Percentiles rank a stretch among this genome's conserved stretches.
Evolutionary conservation across 345 rosid genomes (phyloP).

Genomic region (Salix arbutifolia): DNA sequence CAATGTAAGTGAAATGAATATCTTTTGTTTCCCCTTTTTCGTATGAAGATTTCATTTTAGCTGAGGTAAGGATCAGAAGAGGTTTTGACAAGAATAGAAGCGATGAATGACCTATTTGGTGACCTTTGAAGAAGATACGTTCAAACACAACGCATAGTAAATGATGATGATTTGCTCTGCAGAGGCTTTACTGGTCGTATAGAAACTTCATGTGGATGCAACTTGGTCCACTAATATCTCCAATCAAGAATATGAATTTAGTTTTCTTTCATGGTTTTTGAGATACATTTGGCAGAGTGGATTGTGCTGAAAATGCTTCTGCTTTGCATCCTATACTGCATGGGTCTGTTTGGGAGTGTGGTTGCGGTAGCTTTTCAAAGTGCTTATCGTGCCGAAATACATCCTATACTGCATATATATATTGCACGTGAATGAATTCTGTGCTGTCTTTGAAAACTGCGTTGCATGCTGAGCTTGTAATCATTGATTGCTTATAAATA

Average conservation of each 20-base stretch:
- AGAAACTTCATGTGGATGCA: not conserved
- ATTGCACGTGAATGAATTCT: not conserved
- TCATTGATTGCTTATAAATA: not conserved
- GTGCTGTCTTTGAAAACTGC: not conserved
- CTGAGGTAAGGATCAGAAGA: not conserved
- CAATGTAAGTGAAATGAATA: slow-evolving; percentile 12
- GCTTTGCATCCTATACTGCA: too few species aligned
- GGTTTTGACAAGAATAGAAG: not conserved
- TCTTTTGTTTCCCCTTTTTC: not conserved
- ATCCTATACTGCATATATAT: not conserved
- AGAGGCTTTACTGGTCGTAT: not conserved
- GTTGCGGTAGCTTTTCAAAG: too few species aligned
- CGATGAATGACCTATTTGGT: not conserved
- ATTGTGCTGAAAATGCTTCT: not conserved
- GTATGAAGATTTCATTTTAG: not conserved
- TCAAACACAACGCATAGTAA: too few species aligned
- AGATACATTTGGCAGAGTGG: not conserved
- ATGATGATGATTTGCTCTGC: not conserved
- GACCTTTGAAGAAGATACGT: not conserved
- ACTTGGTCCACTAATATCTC: not conserved
- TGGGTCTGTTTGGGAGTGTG: too few species aligned
- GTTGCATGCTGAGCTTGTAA: not conserved
- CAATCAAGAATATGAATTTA: not conserved
- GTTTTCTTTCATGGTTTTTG: not conserved
- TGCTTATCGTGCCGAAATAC: too few species aligned